A percentile compares a stretch with the other conserved stretches of the same genome.
Evolutionary conservation across 1,284 basidiomycete genomes (phyloP).

Genomic region (Ganoderma sinense): DNA sequence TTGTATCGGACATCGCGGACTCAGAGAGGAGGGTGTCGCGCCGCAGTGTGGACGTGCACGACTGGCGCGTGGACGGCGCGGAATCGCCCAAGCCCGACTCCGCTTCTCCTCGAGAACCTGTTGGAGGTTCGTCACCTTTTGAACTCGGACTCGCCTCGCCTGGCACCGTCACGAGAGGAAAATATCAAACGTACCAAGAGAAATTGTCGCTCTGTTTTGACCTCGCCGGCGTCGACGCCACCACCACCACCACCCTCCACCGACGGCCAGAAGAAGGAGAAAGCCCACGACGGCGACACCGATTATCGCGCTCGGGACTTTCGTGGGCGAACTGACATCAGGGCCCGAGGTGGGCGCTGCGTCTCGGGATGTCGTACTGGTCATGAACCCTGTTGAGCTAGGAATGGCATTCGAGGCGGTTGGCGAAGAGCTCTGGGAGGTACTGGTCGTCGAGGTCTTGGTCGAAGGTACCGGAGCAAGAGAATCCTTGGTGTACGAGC

Average conservation of each 20-base stretch:
- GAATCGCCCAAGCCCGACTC: not conserved
- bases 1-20: not conserved
- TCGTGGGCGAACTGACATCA: slow-evolving; percentile 4
- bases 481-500: not conserved
- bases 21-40: not conserved
- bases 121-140: not conserved
- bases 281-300: not conserved
- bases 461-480: not conserved
- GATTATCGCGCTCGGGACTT: slow-evolving; percentile 1
- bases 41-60: not conserved
- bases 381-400: not conserved
- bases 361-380: not conserved
- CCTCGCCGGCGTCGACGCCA: not conserved
- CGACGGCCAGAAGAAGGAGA: not conserved
- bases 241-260: slow-evolving; percentile 4
- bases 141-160: not conserved
- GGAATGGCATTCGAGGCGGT: not conserved
- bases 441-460: not conserved
- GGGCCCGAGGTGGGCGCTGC: not conserved
- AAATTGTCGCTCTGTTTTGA: not conserved
- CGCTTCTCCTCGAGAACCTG: not conserved
- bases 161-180: not conserved
- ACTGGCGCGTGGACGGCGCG: not conserved
- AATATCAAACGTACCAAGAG: not conserved
- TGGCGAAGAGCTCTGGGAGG: not conserved